Evolutionary conservation across 1,139 yeast species (phyloP).

Genomic region (Taiozyma onychis): DNA sequence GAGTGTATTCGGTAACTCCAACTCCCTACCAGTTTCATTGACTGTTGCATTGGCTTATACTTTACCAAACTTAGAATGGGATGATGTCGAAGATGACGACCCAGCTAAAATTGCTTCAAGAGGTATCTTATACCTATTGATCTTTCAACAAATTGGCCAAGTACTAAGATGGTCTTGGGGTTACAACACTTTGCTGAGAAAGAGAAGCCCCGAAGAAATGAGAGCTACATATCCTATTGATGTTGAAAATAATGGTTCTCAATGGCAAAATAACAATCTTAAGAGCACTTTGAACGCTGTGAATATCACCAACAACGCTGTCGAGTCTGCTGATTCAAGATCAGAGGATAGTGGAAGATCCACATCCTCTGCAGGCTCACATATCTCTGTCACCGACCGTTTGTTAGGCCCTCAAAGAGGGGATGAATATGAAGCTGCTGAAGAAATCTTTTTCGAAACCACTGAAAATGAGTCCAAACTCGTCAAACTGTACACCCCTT

Average conservation of each 20-base stretch:
- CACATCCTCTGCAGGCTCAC: not conserved
- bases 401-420: constrained; percentile 1
- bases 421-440: not conserved
- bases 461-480: not conserved
- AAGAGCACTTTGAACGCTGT: not conserved
- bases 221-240: not conserved
- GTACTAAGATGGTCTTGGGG: constrained; percentile 83
- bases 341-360: not conserved
- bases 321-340: not conserved
- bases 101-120: constrained; percentile 67
- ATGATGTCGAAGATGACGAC: constrained; percentile 55
- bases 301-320: not conserved
- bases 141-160: constrained; percentile 76
- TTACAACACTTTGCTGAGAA: constrained; percentile 51
- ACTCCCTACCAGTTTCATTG: constrained; percentile 70
- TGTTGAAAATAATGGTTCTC: not conserved
- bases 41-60: constrained; percentile 68
- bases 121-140: constrained; percentile 63
- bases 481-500: not conserved
- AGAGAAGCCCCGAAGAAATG: constrained; percentile 20
- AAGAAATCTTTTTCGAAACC: not conserved
- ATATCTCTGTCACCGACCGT: constrained; percentile 5
- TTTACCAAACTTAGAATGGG: constrained; percentile 70
- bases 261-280: not conserved
- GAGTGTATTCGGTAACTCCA: constrained; percentile 80